Percentiles rank a stretch among this genome's conserved stretches.
These are phyloP conservation scores for Pseudogymnoascus sp. DNA, from an alignment of 2,329 filamentous ascomycete genomes.

Conservation along the genomic window DNA sequence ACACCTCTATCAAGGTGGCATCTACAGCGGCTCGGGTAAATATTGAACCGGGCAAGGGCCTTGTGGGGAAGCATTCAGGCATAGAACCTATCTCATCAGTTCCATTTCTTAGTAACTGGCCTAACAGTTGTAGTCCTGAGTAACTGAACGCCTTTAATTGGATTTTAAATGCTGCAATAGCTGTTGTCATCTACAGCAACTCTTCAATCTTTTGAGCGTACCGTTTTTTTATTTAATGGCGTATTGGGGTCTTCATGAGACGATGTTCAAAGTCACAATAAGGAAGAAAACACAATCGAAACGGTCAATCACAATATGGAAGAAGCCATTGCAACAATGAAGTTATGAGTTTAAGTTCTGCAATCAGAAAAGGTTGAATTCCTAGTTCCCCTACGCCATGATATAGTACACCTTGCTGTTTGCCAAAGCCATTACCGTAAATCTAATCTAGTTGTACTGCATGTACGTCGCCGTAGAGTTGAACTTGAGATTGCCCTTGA, in stretches of 20 bases:
- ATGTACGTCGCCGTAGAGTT: constrained; percentile 97
- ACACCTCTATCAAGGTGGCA: background rate
- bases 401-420: constrained; percentile 10
- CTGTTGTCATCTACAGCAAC: no score
- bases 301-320: background rate
- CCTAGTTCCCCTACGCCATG: constrained; percentile 8
- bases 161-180: no score
- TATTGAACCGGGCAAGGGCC: background rate
- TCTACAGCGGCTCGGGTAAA: constrained; percentile 4
- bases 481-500: constrained; percentile 98
- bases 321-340: background rate
- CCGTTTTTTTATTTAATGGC: no score
- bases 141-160: no score
- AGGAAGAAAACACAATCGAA: background rate
- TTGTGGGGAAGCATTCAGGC: background rate
- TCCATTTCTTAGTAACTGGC: no score
- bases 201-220: no score
- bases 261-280: background rate
- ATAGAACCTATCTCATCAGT: no score
- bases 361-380: constrained; percentile 9
- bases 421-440: constrained; percentile 9
- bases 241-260: background rate
- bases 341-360: constrained; percentile 6
- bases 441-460: constrained; percentile 79
- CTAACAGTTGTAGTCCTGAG: no score